Evolutionary conservation across 2,329 filamentous ascomycete species (phyloP), one percentile per base, ranked within the genome.

Genomic region (Penicillium sp.): DNA sequence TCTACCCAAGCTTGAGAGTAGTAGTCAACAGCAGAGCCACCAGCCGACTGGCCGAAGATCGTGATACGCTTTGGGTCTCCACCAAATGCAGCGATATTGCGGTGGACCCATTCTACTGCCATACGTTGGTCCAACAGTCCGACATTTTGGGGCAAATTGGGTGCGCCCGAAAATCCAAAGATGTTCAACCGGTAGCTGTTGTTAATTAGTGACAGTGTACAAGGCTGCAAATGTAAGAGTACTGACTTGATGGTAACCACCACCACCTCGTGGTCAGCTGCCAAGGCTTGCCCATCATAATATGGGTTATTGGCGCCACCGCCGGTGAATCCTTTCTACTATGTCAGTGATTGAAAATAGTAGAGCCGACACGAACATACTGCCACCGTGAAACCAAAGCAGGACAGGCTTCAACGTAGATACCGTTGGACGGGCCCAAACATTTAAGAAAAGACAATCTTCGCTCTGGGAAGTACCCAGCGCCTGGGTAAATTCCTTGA

Each of bases 101-200:
- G 70, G 4, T 70, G 70, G 0, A 79, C 66, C 81, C 81, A 84
- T 65, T 82, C 76, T 0, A 83, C 64, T 0, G 78, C 79, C 11
- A 76, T 61, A 1, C 81, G 74, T 60, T 83, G 80, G 57, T 84
- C 82, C 4, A 78, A 70, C 5, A 84, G 65, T 1, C 79, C 81
- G 2, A 80, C 60, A 54, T 84, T 84, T 34, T 60, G 59, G 5
- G 59, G 46, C 7, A 57, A 47, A 14, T 65, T 68, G 5, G 68
- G 64, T 14, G 72, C 71, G 10, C 69, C 67, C 0, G 73, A 69
- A 55, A 75, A 77, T 6, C 75, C 75, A 51, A 78, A 76, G 47
- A 78, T 71, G 50, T 72, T 73, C 32, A 74, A n/a, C 3, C 74
- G 70, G 57, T 75, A 75, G 60, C 61, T 61, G 14, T 2, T 13